Evolutionary conservation across 1,284 basidiomycete genomes (phyloP).

Genomic region (Cutaneotrichosporon daszewskae): DNA sequence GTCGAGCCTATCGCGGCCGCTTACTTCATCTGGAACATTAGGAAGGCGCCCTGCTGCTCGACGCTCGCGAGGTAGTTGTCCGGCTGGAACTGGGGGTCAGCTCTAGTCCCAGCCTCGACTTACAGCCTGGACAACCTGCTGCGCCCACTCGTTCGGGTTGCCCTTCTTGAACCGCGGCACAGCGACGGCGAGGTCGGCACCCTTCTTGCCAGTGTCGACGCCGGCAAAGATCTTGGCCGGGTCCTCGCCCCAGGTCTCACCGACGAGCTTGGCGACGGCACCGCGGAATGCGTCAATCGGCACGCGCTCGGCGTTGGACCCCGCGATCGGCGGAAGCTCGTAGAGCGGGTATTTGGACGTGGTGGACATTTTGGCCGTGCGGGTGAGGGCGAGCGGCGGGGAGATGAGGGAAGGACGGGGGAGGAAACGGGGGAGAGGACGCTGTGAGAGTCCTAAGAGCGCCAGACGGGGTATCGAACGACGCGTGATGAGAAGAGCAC

Average conservation of each 20-base stretch:
- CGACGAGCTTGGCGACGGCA: conserved; percentile 72
- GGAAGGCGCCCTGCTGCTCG: conserved; percentile 67
- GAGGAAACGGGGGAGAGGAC: too few species aligned
- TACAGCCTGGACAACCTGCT: conserved; percentile 68
- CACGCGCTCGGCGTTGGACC: conserved; percentile 64
- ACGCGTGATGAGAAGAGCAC: too few species aligned
- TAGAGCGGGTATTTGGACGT: conserved; percentile 30
- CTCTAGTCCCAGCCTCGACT: conserved; percentile 31
- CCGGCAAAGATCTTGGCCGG: conserved; percentile 72
- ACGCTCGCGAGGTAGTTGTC: conserved; percentile 52
- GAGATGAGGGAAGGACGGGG: too few species aligned
- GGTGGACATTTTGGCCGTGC: conserved; percentile 6
- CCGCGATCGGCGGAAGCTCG: conserved; percentile 55
- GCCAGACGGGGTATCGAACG: too few species aligned
- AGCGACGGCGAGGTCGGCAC: conserved; percentile 85
- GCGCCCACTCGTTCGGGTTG: conserved; percentile 72
- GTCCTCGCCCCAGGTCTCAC: conserved; percentile 62
- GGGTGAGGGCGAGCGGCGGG: too few species aligned
- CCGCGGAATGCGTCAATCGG: conserved; percentile 79
- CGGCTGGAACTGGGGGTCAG: conserved; percentile 48
- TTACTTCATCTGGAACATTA: conserved; percentile 68
- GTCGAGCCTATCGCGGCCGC: conserved; percentile 3
- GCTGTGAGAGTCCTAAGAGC: too few species aligned
- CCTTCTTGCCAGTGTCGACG: conserved; percentile 83
- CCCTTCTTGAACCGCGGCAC: conserved; percentile 82